Base-by-base conservation (phyloP, 495 filamentous ascomycete genomes). In the Penicillium flavigenum region DNA sequence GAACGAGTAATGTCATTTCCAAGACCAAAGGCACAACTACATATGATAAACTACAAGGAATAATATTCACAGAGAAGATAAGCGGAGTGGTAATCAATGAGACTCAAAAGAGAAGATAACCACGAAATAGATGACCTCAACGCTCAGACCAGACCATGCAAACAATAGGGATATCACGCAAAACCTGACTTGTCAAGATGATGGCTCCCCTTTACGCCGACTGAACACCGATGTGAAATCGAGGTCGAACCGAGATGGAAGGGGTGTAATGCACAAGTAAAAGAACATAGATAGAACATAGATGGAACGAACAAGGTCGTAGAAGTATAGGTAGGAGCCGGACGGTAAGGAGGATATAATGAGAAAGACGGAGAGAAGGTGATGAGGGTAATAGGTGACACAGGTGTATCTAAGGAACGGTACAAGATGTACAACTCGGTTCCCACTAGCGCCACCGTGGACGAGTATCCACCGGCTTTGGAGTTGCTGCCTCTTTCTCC, bases 371-470 rank as follows among this genome's bases (percentile, higher is more conserved):
- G 22, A 36, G 39, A 32, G 36, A 20, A 8, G 12, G 19, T 36
- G 50, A 44, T 29, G 44, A 57, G 51, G 62, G 38, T 34, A 26
- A 17, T 2, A 49, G 45, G 19, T 47, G 41, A 47, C 16, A 58
- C 6, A 45, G 27, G 34, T 11, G 38, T 51, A 43, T 19, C 42
- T 26, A 48, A 10, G n/a, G n/a, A 39, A 38, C 4, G 41, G 17
- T 17, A 27, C 34, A 36, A 46, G 19, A 45, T 12, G 44, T 51
- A 44, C 27, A 44, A 48, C 22, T 12, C 39, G 0, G 31, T 19
- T 36, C 9, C 20, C 22, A 38, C 10, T 46, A 57, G 45, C 76
- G 62, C 73, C 74, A 79, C 4, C 52, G 71, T n/a, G 76, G 76
- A 22, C 75, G 73, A 4, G 70, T 56, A 26, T 70, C 67, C 22